Evolutionary conservation across 495 filamentous ascomycete genomes (phyloP).

Genomic region (Penicillium taxi): DNA sequence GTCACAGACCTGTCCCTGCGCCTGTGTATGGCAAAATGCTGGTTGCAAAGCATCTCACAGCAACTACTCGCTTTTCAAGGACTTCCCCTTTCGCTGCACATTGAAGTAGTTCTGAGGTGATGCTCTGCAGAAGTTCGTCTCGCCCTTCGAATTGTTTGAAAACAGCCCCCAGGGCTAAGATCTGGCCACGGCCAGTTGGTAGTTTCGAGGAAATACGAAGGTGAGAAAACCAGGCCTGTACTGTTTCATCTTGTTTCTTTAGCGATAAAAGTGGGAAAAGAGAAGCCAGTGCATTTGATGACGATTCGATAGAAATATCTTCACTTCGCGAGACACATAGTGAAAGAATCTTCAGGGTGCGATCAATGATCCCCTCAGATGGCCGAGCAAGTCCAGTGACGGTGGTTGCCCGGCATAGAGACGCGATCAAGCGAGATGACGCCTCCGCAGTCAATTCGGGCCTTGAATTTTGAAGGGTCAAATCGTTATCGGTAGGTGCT

Average conservation of each 20-base stretch:
- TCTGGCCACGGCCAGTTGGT: slow-evolving; percentile 38
- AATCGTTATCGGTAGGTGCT: slow-evolving; percentile 34
- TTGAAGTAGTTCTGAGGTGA: slow-evolving; percentile 28
- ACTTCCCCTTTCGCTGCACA: slow-evolving; percentile 36
- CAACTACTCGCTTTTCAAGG: slow-evolving; percentile 52
- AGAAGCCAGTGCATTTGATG: slow-evolving; percentile 37
- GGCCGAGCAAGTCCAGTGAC: slow-evolving; percentile 8
- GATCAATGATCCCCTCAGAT: slow-evolving; percentile 23
- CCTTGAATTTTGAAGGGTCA: slow-evolving; percentile 45
- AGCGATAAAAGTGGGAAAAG: slow-evolving; percentile 34
- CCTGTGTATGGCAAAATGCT: slow-evolving; percentile 40
- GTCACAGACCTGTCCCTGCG: slow-evolving; percentile 12
- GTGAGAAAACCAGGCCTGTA: slow-evolving; percentile 33
- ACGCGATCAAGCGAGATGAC: slow-evolving; percentile 46
- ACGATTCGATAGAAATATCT: slow-evolving; percentile 39
- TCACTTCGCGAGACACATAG: slow-evolving; percentile 41
- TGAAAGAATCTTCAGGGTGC: slow-evolving; percentile 31
- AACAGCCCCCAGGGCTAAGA: slow-evolving; percentile 35
- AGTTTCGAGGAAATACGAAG: slow-evolving; percentile 30
- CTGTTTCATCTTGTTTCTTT: slow-evolving; percentile 24
- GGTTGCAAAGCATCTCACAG: slow-evolving; percentile 50
- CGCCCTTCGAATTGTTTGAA: slow-evolving; percentile 25
- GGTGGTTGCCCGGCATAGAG: slow-evolving; percentile 20
- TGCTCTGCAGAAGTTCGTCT: slow-evolving; percentile 15
- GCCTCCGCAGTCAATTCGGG: slow-evolving; percentile 66